Conservation (phyloP, 805 yeast species). For the Hanseniaspora hatyaiensis region DNA sequence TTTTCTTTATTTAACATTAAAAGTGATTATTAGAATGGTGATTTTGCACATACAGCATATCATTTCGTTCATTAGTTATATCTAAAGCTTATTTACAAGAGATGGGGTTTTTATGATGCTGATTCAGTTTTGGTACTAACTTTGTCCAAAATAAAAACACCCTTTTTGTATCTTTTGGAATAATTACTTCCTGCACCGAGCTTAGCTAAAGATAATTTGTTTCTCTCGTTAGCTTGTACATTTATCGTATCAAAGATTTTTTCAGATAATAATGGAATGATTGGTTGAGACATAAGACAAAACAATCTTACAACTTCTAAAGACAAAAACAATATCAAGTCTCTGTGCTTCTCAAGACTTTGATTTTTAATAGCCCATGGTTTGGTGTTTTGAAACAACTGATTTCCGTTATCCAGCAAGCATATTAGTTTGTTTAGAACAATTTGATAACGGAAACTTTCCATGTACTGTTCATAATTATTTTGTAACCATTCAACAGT, state of each 20-base stretch:
- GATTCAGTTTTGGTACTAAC: no score
- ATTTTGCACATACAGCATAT: no score
- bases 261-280: slow-evolving; percentile 50
- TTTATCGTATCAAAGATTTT: slow-evolving; percentile 11
- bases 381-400: slow-evolving; percentile 47
- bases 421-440: background rate
- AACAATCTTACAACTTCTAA: slow-evolving; percentile 54
- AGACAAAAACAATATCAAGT: slow-evolving; percentile 45
- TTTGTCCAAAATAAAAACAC: background rate
- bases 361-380: slow-evolving; percentile 48
- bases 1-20: background rate
- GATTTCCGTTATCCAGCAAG: slow-evolving; percentile 41
- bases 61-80: no score
- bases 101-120: no score
- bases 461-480: slow-evolving; percentile 2
- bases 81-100: no score
- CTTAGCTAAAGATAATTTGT: background rate
- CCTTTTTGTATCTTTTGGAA: slow-evolving; percentile 4
- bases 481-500: slow-evolving; percentile 17
- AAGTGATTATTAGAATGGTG: background rate
- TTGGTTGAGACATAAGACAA: slow-evolving; percentile 50
- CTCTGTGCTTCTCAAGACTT: slow-evolving; percentile 30
- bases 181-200: slow-evolving; percentile 7
- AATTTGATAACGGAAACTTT: slow-evolving; percentile 4
- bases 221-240: background rate